These are phyloP conservation scores for Stygiomarasmius scandens DNA, from an alignment of 1,284 basidiomycete species.

Conservation along the genomic window DNA sequence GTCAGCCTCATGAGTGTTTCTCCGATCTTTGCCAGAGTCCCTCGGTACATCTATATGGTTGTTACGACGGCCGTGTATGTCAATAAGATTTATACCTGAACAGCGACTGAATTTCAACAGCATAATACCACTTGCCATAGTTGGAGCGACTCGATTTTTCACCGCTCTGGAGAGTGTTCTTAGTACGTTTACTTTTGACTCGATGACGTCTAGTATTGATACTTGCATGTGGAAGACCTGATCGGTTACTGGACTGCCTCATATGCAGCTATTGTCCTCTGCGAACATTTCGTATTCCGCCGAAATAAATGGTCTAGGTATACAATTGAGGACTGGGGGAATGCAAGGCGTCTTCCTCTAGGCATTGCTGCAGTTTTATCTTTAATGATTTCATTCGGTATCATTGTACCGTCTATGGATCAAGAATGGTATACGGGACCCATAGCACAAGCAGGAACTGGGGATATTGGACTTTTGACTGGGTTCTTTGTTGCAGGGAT, in stretches of 20 bases:
- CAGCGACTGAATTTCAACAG: too few relatives aligned
- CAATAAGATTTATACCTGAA: too few relatives aligned
- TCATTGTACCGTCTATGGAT: conserved; percentile 60
- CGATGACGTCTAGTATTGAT: too few relatives aligned
- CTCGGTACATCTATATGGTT: conserved; percentile 70
- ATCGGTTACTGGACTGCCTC: conserved; percentile 67
- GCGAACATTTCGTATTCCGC: conserved; percentile 63
- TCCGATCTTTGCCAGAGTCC: conserved; percentile 56
- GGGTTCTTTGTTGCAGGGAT: conserved; percentile 44
- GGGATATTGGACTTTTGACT: conserved; percentile 58
- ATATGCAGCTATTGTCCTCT: conserved; percentile 54
- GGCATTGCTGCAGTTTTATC: conserved; percentile 53
- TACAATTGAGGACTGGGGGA: conserved; percentile 46
- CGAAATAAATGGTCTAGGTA: conserved; percentile 28
- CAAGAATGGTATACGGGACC: conserved; percentile 57
- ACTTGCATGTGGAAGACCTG: too few relatives aligned
- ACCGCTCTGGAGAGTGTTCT: conserved; percentile 57
- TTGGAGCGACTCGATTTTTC: conserved; percentile 63
- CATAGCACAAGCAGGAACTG: conserved; percentile 44
- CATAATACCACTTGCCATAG: conserved; percentile 59
- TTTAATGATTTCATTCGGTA: conserved; percentile 46
- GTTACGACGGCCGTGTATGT: conserved; percentile 71
- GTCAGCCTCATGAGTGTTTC: conserved; percentile 73
- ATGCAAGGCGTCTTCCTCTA: conserved; percentile 40
- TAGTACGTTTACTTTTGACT: conserved; percentile 35